Evolutionary conservation across 208 protist genomes (phyloP).

Genomic region (Acanthamoeba culbertsoni): DNA sequence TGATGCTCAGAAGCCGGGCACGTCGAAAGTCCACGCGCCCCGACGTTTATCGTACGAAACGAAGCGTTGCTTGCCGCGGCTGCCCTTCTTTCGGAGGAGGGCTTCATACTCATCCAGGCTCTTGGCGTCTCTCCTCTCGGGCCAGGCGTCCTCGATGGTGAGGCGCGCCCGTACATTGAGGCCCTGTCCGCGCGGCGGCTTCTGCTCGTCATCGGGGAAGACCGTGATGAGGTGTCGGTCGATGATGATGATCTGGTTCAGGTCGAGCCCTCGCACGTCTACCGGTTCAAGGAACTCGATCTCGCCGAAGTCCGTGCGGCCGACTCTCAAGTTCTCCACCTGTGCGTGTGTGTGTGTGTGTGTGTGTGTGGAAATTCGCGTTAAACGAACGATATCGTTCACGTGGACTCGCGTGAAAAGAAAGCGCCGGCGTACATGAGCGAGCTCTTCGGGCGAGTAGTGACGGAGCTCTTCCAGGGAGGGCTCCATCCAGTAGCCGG

Average conservation of each 20-base stretch:
- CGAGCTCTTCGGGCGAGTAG: not conserved
- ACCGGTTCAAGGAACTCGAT: not conserved
- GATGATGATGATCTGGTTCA: not conserved
- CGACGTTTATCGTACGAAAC: not conserved
- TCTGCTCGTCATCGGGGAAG: not conserved
- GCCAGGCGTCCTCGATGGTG: conserved; percentile 8
- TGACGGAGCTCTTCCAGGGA: not conserved
- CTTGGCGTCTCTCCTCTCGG: not conserved
- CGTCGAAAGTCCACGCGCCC: not conserved
- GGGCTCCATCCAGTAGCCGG: not conserved
- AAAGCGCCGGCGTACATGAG: not conserved
- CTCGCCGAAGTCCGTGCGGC: not conserved
- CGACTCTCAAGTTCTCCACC: not conserved
- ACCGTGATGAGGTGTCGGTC: not conserved
- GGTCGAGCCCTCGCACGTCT: not conserved
- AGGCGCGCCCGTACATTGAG: not conserved
- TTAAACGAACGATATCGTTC: too few relatives aligned
- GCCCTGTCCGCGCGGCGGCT: not conserved
- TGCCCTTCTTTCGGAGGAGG: not conserved
- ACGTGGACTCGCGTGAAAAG: too few relatives aligned
- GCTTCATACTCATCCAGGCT: not conserved
- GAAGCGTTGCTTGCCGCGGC: not conserved
- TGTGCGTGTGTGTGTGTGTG: not conserved
- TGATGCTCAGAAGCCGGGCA: not conserved
- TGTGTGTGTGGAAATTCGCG: not conserved